Evolutionary conservation across 2,329 filamentous ascomycete species (phyloP).

Genomic region (Colletotrichum filicis): DNA sequence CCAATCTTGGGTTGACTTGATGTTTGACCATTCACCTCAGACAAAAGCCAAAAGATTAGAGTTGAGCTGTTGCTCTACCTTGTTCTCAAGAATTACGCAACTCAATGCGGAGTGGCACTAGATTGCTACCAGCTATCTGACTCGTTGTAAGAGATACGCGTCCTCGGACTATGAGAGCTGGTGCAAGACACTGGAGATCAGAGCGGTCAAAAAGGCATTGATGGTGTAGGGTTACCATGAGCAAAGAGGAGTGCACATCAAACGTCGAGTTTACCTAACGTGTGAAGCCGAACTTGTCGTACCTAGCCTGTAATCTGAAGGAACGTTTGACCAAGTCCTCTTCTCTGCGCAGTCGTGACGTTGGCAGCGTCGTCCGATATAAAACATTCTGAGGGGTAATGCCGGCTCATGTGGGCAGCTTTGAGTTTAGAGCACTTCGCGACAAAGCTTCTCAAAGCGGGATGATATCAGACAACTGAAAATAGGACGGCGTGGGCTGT

Average conservation of each 20-base stretch:
- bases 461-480: background rate
- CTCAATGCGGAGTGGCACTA: background rate
- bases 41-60: conserved; percentile 12
- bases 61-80: background rate
- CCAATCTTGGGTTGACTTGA: background rate
- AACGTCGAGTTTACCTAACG: no score
- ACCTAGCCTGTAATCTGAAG: no score
- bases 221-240: background rate
- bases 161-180: background rate
- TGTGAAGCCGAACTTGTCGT: no score
- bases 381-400: background rate
- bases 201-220: no score
- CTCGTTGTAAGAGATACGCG: background rate
- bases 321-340: background rate
- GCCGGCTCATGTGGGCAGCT: background rate
- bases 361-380: background rate
- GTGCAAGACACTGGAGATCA: background rate
- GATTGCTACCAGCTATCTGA: background rate
- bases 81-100: background rate
- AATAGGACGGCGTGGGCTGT: background rate
- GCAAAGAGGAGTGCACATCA: no score
- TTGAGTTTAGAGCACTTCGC: background rate
- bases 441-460: background rate
- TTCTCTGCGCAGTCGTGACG: background rate
- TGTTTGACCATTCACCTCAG: conserved; percentile 7